Conservation (phyloP, 768 basidiomycete species). For the Tephrocybe sp. region DNA sequence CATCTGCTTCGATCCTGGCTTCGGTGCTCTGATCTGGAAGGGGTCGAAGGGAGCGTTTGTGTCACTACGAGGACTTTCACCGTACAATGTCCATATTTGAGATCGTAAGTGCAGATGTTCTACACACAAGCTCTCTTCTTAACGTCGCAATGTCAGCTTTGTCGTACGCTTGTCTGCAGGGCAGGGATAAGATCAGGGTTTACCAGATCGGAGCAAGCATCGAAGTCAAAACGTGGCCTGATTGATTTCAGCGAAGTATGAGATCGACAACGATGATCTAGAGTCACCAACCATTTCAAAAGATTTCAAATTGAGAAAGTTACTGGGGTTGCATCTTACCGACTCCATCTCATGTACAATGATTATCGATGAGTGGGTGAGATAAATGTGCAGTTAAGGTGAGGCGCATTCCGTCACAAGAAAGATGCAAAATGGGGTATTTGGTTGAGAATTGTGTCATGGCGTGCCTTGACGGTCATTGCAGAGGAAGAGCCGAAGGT, state of each 20-base stretch:
- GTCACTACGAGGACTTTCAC: too few species aligned
- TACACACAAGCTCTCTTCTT: background rate
- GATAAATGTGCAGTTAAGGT: slow-evolving; percentile 4
- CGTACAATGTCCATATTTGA: too few species aligned
- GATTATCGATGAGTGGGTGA: slow-evolving; percentile 17
- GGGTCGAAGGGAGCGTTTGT: background rate
- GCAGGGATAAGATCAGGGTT: slow-evolving; percentile 5
- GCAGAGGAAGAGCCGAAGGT: background rate
- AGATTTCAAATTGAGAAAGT: slow-evolving; percentile 1
- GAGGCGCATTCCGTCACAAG: background rate
- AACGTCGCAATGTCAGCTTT: background rate
- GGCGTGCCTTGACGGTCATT: background rate
- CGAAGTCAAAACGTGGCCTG: background rate
- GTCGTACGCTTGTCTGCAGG: too few species aligned
- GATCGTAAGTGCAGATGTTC: too few species aligned
- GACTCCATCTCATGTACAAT: background rate
- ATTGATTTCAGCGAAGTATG: slow-evolving; percentile 7
- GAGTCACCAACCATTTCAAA: background rate
- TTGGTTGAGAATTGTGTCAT: background rate
- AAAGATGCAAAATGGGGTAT: background rate
- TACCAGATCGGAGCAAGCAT: background rate
- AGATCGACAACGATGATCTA: slow-evolving; percentile 12
- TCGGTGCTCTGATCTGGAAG: slow-evolving; percentile 9
- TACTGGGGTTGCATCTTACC: slow-evolving; percentile 1
- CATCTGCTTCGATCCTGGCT: background rate